Conservation (phyloP, 495 filamentous ascomycete genomes). For the Collariella sp. region DNA sequence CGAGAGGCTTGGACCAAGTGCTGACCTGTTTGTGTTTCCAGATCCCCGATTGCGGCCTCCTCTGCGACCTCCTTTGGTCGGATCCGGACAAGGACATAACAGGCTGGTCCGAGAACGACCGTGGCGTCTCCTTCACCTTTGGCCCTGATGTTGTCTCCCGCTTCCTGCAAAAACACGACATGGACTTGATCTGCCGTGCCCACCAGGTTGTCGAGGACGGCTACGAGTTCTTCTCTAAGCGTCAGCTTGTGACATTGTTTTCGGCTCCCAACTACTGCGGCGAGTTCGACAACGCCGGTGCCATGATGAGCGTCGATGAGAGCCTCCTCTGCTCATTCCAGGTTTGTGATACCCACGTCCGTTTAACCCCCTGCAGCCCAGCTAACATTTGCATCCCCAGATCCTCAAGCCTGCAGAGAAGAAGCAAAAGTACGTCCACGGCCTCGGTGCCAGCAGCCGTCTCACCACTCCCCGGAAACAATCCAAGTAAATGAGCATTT, state of each 20-base stretch:
- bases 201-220: constrained; percentile 99
- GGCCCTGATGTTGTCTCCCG: constrained; percentile 97
- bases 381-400: constrained; percentile 39
- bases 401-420: constrained; percentile 99
- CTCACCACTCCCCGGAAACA: constrained; percentile 87
- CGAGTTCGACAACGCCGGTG: constrained; percentile 98
- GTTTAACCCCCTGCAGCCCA: background rate
- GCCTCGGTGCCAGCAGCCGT: constrained; percentile 71
- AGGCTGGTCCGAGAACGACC: constrained; percentile 99
- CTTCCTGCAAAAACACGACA: constrained; percentile 98
- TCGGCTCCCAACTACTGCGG: constrained; percentile 99
- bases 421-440: constrained; percentile 99
- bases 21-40: constrained; percentile 37
- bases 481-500: constrained; percentile 62
- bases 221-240: constrained; percentile 99
- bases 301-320: constrained; percentile 99
- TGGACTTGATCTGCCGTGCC: constrained; percentile 98
- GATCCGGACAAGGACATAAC: constrained; percentile 99
- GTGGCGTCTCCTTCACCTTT: constrained; percentile 97
- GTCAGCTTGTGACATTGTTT: constrained; percentile 94
- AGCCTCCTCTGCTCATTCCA: constrained; percentile 98
- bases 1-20: background rate
- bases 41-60: constrained; percentile 96
- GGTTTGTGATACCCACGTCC: constrained; percentile 46
- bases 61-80: constrained; percentile 97